Percentiles rank a stretch among this genome's conserved stretches.
Conservation (phyloP, 306 rosid genomes). For the Cicer arietinum region DNA sequence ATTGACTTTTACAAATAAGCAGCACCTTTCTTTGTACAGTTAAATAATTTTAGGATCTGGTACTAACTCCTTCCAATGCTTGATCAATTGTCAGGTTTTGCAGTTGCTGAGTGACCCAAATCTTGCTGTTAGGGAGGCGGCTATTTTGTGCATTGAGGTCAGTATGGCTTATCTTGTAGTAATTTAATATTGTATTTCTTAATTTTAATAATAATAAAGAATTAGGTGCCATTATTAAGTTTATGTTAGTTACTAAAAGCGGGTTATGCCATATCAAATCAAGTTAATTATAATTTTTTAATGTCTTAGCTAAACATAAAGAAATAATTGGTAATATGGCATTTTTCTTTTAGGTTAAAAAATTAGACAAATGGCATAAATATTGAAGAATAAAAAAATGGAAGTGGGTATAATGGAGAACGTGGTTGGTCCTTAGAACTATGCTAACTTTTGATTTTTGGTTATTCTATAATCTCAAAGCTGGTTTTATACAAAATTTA, state of each 20-base stretch:
- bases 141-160: slow-evolving; percentile 96
- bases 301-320: slow-evolving; percentile 2
- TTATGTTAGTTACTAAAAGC: neutral
- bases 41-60: slow-evolving; percentile 4
- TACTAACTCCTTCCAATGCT: slow-evolving; percentile 40
- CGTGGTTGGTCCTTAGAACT: slow-evolving; percentile 12
- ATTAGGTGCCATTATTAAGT: slow-evolving; percentile 16
- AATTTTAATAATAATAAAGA: neutral
- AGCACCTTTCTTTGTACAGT: slow-evolving; percentile 10
- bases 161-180: slow-evolving; percentile 35
- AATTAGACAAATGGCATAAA: slow-evolving; percentile 7
- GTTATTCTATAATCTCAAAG: slow-evolving; percentile 19
- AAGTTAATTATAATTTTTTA: slow-evolving; percentile 12
- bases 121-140: slow-evolving; percentile 92
- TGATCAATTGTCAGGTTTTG: slow-evolving; percentile 66
- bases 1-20: slow-evolving; percentile 39
- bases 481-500: neutral
- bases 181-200: slow-evolving; percentile 21
- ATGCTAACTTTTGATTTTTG: slow-evolving; percentile 5
- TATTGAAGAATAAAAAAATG: slow-evolving; percentile 21
- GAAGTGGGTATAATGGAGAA: slow-evolving; percentile 28
- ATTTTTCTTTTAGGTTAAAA: slow-evolving; percentile 20
- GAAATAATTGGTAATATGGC: neutral
- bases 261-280: slow-evolving; percentile 31
- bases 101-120: slow-evolving; percentile 93